Base-by-base conservation (phyloP, 257 asterid species). In the Salvia miltiorrhiza region DNA sequence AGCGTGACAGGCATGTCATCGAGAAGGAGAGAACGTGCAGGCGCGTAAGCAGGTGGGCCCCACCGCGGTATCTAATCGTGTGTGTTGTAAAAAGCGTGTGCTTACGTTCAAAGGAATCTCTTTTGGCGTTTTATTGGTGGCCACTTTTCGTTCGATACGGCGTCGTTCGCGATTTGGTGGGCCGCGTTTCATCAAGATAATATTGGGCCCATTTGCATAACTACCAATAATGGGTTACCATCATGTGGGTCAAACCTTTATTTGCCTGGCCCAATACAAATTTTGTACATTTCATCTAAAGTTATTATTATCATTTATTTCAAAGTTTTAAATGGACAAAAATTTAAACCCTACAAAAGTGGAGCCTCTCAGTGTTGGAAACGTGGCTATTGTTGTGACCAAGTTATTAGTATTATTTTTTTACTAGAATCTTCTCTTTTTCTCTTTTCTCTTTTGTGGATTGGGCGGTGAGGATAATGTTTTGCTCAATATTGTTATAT, bases 81-180 rank as follows among this genome's bases (percentile, higher is more conserved):
- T 76, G 60, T 47, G 77, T 59, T 66, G 71, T 72, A 35, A 10
- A 80, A 80, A 56, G 64, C 65, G 77, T 54, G 73, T 67, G 58
- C 72, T 77, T 73, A 68, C 67, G 78, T 67, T 37, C 66, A 2
- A 64, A 70, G 49, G 85, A 84, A 82, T 82, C 82, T 67, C 64
- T 74, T 71, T 65, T 83, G 84, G 78, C 79, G 74, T 76, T 84
- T 35, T 52, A 52, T 20, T 21, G 9, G 26, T 48, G 55, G 14
- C 14, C 4, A 3, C 32, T 21, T 23, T 52, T 1, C 2, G 2
- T 52, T 23, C 12, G 58, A 55, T 12, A 47, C 65, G 41, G 17
- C 57, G 64, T 35, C 69, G 63, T 53, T 30, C 12, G 9, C 4
- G 50, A 9, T 35, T 8, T 33, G 66, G 61, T 60, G 81, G 70